These are phyloP conservation scores for Russula sp. DNA, from an alignment of 768 basidiomycete genomes.

Conservation along the genomic window DNA sequence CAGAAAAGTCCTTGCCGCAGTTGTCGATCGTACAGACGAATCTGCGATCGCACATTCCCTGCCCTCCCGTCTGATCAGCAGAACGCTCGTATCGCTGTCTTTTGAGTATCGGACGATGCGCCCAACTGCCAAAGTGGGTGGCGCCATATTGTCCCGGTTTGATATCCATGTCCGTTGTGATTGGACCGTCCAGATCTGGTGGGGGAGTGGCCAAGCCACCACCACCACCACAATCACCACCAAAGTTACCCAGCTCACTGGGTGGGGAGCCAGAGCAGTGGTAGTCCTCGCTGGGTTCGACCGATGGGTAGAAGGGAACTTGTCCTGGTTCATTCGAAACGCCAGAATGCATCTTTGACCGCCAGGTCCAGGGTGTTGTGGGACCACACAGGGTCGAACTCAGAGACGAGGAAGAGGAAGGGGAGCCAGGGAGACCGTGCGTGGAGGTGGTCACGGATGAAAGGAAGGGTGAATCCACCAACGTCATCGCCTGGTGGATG, in stretches of 20 bases:
- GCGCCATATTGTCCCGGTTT: background rate
- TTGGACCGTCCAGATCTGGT: background rate
- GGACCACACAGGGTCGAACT: background rate
- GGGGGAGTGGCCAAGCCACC: background rate
- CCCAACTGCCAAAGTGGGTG: background rate
- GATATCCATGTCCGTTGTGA: background rate
- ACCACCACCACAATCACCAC: background rate
- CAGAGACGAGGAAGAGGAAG: background rate
- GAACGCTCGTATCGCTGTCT: background rate
- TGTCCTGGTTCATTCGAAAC: background rate
- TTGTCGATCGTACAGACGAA: background rate
- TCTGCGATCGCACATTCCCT: background rate
- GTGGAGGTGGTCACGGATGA: background rate
- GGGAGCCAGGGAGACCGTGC: background rate
- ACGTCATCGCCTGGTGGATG: background rate
- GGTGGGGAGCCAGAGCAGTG: background rate
- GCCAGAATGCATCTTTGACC: background rate
- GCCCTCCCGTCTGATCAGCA: background rate
- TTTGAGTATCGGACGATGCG: background rate
- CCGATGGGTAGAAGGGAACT: background rate
- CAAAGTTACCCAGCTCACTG: too few species aligned
- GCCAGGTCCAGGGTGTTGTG: background rate
- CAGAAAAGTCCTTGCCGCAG: slow-evolving; percentile 12
- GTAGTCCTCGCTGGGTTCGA: background rate
- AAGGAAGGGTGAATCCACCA: background rate